phyloP scores from a whole-genome alignment of 352 stramenopile species.

The Thraustochytrium sp. region DNA sequence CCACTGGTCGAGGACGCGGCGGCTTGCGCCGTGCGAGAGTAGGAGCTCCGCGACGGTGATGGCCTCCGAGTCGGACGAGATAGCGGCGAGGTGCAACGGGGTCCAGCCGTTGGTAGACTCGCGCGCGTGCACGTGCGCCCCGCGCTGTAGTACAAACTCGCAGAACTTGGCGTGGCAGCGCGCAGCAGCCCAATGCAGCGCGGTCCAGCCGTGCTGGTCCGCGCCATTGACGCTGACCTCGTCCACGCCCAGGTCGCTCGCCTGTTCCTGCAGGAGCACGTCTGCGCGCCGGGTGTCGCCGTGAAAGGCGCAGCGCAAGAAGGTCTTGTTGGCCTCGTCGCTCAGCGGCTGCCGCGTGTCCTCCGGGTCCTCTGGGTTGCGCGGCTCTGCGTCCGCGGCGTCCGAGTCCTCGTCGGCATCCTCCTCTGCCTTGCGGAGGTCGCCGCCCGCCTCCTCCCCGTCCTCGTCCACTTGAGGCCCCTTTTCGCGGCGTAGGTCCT shows the following conservation, averaged over 20 bases:
- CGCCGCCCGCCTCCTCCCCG: too few species aligned
- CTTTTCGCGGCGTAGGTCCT: too few species aligned
- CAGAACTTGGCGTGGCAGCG: not conserved
- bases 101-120: constrained; percentile 30
- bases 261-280: not conserved
- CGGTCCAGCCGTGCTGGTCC: constrained; percentile 9
- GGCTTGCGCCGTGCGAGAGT: not conserved
- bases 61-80: not conserved
- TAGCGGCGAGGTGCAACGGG: constrained; percentile 1
- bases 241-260: not conserved
- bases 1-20: not conserved
- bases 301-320: constrained; percentile 24
- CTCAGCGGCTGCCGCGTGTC: not conserved
- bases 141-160: not conserved
- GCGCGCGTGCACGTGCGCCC: not conserved
- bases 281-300: not conserved
- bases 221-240: constrained; percentile 2
- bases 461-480: too few species aligned
- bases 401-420: not conserved
- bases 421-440: too few species aligned
- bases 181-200: not conserved
- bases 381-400: not conserved
- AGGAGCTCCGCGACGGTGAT: not conserved
- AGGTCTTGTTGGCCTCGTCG: not conserved
- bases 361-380: not conserved